Conservation (phyloP, 2,329 filamentous ascomycete species). For the Exophiala lecanii-corni region DNA sequence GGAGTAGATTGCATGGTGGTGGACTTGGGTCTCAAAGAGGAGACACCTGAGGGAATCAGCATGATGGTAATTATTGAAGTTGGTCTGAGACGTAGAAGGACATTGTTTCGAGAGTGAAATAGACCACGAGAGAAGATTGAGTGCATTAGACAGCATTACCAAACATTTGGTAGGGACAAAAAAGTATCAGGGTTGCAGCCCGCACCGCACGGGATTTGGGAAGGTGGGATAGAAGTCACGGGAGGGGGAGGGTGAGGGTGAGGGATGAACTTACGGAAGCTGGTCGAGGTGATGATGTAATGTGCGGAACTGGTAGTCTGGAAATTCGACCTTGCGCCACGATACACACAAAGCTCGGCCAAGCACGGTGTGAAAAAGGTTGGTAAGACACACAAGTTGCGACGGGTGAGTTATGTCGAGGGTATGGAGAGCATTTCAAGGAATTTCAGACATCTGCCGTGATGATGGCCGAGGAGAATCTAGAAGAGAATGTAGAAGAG, state of each 20-base stretch:
- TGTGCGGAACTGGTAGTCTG: slow-evolving; percentile 19
- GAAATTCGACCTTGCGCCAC: background rate
- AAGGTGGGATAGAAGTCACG: background rate
- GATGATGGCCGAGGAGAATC: no score
- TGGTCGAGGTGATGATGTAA: slow-evolving; percentile 19
- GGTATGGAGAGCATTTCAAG: no score
- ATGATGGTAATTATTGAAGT: background rate
- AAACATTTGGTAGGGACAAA: background rate
- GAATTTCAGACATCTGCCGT: no score
- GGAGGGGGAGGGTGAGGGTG: slow-evolving; percentile 1
- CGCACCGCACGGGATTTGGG: slow-evolving; percentile 1
- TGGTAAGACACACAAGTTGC: no score
- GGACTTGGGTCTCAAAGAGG: background rate
- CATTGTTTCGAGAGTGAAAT: background rate
- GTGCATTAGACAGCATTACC: slow-evolving; percentile 20
- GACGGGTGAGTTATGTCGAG: no score
- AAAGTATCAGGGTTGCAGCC: slow-evolving; percentile 3
- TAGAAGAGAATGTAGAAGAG: no score
- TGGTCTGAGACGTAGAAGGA: background rate
- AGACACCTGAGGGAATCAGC: background rate
- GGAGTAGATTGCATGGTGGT: slow-evolving; percentile 1
- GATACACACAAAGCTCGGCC: no score
- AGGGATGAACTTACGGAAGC: slow-evolving; percentile 8
- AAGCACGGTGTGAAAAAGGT: no score
- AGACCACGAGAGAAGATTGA: background rate